phyloP scores from a whole-genome alignment of 2,329 filamentous ascomycete genomes.

The Bisporella sp. region DNA sequence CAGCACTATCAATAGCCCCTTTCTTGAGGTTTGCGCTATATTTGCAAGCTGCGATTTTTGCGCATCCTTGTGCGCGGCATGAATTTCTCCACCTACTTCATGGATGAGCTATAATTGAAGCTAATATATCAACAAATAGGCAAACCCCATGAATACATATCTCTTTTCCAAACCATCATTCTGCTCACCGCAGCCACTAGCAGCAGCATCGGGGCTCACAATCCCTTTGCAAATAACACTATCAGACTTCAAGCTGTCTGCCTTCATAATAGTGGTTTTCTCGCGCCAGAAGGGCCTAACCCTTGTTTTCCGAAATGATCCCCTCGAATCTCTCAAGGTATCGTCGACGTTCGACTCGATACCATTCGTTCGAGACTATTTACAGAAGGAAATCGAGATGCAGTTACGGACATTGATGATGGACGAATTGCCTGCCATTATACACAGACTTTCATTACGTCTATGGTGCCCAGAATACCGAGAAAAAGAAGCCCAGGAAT shows the following conservation, averaged over 20 bases:
- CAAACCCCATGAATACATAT: slow-evolving; percentile 95
- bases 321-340: slow-evolving; percentile 94
- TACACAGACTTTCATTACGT: slow-evolving; percentile 82
- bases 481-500: slow-evolving; percentile 53
- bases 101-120: slow-evolving; percentile 26
- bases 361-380: slow-evolving; percentile 93
- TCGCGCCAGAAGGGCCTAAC: slow-evolving; percentile 96
- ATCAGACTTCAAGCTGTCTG: slow-evolving; percentile 90
- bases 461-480: slow-evolving; percentile 86
- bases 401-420: slow-evolving; percentile 92
- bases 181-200: slow-evolving; percentile 85
- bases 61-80: slow-evolving; percentile 25
- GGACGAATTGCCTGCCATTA: slow-evolving; percentile 95
- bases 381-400: slow-evolving; percentile 92
- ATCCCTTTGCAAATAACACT: slow-evolving; percentile 97
- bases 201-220: slow-evolving; percentile 84
- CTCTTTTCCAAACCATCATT: slow-evolving; percentile 86
- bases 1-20: not conserved
- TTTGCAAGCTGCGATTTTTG: slow-evolving; percentile 12
- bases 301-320: slow-evolving; percentile 95
- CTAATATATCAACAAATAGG: slow-evolving; percentile 53
- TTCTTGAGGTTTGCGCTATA: not conserved
- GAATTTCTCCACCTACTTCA: slow-evolving; percentile 10
- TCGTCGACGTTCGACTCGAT: slow-evolving; percentile 99
- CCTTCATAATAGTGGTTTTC: slow-evolving; percentile 96